A percentile compares a stretch with the other conserved stretches of the same genome.
Evolutionary conservation across 192 early-diverging fungal genomes (phyloP).

Genomic region (Linnemannia schmuckeri): DNA sequence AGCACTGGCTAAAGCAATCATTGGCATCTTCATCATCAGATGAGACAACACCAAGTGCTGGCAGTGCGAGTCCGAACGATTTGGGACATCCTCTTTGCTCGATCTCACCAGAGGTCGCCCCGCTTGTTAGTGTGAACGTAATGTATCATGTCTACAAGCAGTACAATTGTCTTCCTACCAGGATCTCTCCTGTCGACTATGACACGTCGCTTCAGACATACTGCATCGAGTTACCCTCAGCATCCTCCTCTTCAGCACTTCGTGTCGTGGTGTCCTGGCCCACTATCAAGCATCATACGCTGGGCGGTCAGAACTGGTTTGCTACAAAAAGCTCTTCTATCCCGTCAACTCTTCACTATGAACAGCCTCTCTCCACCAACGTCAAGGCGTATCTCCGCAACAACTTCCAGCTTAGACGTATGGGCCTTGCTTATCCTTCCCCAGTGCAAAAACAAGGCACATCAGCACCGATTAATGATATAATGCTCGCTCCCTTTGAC

Average conservation of each 20-base stretch:
- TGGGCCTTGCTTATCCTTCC: conserved; percentile 18
- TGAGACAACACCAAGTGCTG: neutral
- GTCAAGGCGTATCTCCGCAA: conserved; percentile 9
- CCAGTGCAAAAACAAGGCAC: neutral
- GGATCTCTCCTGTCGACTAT: neutral
- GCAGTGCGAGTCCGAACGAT: neutral
- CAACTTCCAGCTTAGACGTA: conserved; percentile 18
- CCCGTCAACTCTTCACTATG: neutral
- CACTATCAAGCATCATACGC: too few relatives aligned
- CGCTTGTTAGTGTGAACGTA: neutral
- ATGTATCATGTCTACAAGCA: neutral
- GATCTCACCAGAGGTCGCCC: conserved; percentile 11
- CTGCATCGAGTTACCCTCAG: neutral
- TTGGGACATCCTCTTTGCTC: neutral
- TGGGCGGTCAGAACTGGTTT: neutral
- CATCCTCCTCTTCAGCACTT: neutral
- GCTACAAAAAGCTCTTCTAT: neutral
- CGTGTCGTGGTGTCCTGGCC: conserved; percentile 17
- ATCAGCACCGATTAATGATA: neutral
- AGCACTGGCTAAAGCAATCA: conserved; percentile 4
- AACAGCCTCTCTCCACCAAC: neutral
- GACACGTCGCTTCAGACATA: conserved; percentile 12
- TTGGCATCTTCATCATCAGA: neutral
- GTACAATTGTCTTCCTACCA: neutral
- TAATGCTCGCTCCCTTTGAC: neutral